phyloP scores from a whole-genome alignment of 495 filamentous ascomycete species.

The Ramalina intermedia region DNA sequence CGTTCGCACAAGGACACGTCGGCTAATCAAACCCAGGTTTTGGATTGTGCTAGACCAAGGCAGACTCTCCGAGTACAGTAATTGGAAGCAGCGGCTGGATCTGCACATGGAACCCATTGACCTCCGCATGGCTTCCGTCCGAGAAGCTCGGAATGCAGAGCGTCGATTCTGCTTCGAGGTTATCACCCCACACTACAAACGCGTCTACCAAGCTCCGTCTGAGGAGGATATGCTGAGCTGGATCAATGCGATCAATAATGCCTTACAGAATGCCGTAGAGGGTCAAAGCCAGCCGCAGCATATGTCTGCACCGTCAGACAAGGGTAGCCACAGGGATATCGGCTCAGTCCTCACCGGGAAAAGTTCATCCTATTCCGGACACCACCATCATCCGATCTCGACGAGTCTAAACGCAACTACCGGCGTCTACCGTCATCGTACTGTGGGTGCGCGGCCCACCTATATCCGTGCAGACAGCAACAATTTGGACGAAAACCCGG shows the following conservation, averaged over 20 bases:
- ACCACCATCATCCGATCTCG: conserved; percentile 34
- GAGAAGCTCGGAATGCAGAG: conserved; percentile 87
- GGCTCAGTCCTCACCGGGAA: conserved; percentile 91
- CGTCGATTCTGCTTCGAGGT: conserved; percentile 97
- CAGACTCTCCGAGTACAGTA: conserved; percentile 92
- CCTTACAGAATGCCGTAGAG: conserved; percentile 89
- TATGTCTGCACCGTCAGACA: conserved; percentile 34
- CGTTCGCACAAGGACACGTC: not conserved
- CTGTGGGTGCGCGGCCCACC: conserved; percentile 75
- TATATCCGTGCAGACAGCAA: conserved; percentile 51
- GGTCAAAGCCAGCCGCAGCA: conserved; percentile 42
- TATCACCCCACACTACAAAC: conserved; percentile 91
- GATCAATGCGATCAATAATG: conserved; percentile 96
- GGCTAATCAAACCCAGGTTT: conserved; percentile 41
- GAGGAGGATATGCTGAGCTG: conserved; percentile 96
- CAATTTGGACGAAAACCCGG: conserved; percentile 66
- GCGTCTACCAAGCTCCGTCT: conserved; percentile 93
- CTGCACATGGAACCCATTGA: conserved; percentile 98
- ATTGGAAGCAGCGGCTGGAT: conserved; percentile 96
- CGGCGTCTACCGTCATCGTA: conserved; percentile 64
- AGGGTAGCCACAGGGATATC: conserved; percentile 60
- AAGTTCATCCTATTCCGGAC: conserved; percentile 56
- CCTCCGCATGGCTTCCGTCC: conserved; percentile 87
- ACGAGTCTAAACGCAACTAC: conserved; percentile 34
- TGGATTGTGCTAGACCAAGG: conserved; percentile 98